phyloP scores from a whole-genome alignment of 306 rosid genomes.

The Prunus kanzakura region DNA sequence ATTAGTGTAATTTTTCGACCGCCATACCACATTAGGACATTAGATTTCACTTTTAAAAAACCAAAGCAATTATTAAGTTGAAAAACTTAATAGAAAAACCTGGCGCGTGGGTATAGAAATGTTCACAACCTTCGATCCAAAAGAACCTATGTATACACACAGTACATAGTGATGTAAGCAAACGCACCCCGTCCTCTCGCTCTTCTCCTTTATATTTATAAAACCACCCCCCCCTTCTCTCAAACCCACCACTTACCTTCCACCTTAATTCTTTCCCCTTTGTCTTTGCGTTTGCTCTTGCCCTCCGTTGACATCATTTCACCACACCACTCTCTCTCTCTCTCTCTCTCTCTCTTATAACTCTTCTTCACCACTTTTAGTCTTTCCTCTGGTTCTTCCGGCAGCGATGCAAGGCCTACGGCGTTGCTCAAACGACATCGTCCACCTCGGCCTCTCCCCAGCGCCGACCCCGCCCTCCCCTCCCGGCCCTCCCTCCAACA shows the following conservation, averaged over 20 bases:
- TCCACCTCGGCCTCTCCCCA: constrained; percentile 48
- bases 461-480: not conserved
- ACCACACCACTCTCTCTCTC: not conserved
- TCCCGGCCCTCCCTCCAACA: constrained; percentile 1
- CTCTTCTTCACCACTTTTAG: not conserved
- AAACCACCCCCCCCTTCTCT: not conserved
- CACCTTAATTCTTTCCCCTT: not conserved
- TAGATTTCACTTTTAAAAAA: no score
- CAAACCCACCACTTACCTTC: not conserved
- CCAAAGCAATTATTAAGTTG: no score
- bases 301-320: constrained; percentile 41
- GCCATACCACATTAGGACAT: no score
- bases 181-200: constrained; percentile 10
- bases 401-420: constrained; percentile 71
- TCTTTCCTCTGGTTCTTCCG: constrained; percentile 1
- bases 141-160: constrained; percentile 22
- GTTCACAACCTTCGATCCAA: not conserved
- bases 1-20: no score
- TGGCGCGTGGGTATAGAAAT: constrained; percentile 21
- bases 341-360: not conserved
- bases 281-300: not conserved
- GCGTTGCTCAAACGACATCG: constrained; percentile 63
- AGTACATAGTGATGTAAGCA: constrained; percentile 53
- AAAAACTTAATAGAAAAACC: no score
- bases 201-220: constrained; percentile 1